These are phyloP conservation scores for Fusarium mundagurra DNA, from an alignment of 2,329 filamentous ascomycete species.

Conservation along the genomic window DNA sequence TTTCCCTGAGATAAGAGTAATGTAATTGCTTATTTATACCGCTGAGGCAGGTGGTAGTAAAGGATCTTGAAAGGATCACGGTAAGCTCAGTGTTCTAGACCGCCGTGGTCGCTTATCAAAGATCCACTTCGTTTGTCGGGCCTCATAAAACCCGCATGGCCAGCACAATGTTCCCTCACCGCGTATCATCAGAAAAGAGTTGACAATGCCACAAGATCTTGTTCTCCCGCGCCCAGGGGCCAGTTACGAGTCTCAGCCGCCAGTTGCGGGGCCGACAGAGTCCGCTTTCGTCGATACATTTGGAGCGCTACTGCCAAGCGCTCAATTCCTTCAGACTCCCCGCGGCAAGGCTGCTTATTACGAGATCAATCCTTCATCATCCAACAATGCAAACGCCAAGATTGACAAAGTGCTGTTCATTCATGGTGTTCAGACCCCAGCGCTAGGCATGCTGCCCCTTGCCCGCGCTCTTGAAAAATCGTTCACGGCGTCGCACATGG, in stretches of 20 bases:
- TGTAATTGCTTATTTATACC: accelerated
- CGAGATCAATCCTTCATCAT: constrained; percentile 37
- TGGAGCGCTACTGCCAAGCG: constrained; percentile 51
- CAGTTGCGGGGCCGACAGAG: constrained; percentile 51
- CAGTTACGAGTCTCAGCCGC: accelerated
- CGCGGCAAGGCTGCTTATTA: constrained; percentile 55
- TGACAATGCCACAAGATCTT: not conserved
- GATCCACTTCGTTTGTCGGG: not conserved
- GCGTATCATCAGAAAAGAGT: not conserved
- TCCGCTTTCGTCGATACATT: constrained; percentile 49
- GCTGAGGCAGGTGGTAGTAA: not conserved
- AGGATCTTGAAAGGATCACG: not conserved
- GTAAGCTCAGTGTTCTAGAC: not conserved
- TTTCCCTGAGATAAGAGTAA: accelerated
- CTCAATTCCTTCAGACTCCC: constrained; percentile 46
- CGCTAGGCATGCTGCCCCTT: constrained; percentile 58
- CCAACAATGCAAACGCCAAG: accelerated
- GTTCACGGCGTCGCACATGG: constrained; percentile 51
- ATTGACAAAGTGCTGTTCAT: constrained; percentile 53
- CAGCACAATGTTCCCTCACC: not conserved
- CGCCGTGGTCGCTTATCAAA: not conserved
- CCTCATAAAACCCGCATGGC: not conserved
- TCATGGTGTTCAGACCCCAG: constrained; percentile 62
- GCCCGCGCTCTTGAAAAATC: constrained; percentile 46
- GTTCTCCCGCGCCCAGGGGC: constrained; percentile 13